A percentile compares a stretch with the other conserved stretches of the same genome.
These are phyloP conservation scores for Lactarius indigo DNA, from an alignment of 768 basidiomycete genomes.

Conservation along the genomic window DNA sequence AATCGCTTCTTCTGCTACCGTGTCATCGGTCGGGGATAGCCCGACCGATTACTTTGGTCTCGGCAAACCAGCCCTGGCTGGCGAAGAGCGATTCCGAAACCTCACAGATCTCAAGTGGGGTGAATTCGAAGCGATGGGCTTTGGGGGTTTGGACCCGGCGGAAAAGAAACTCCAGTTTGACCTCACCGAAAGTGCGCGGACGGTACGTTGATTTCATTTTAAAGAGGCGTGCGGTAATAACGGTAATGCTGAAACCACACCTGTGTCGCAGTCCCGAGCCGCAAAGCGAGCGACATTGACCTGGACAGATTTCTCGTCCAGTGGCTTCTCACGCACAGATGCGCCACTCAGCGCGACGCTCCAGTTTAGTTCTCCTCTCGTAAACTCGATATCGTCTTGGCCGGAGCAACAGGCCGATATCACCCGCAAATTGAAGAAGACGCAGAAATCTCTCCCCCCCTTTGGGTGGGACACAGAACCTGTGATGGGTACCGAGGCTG, in stretches of 20 bases:
- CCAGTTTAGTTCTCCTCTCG: slow-evolving; percentile 62
- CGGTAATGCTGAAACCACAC: slow-evolving; percentile 37
- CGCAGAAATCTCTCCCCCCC: slow-evolving; percentile 71
- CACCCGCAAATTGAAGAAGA: slow-evolving; percentile 76
- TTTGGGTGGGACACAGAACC: slow-evolving; percentile 95
- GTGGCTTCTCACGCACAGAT: slow-evolving; percentile 80
- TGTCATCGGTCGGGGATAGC: slow-evolving; percentile 5
- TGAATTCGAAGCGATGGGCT: slow-evolving; percentile 83
- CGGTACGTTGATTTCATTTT: slow-evolving; percentile 42
- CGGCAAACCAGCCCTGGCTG: slow-evolving; percentile 34
- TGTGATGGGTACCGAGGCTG: slow-evolving; percentile 68
- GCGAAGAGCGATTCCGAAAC: slow-evolving; percentile 72
- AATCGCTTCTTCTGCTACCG: slow-evolving; percentile 31
- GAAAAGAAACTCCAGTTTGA: slow-evolving; percentile 89
- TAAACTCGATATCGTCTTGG: slow-evolving; percentile 64
- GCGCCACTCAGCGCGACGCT: slow-evolving; percentile 75
- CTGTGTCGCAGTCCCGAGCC: slow-evolving; percentile 30
- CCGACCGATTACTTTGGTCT: slow-evolving; percentile 32
- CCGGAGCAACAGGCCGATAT: slow-evolving; percentile 71
- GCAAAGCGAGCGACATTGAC: slow-evolving; percentile 80
- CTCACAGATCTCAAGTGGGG: slow-evolving; percentile 90
- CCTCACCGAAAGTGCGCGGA: slow-evolving; percentile 81
- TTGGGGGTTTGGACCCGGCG: slow-evolving; percentile 48
- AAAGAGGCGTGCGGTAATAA: neutral
- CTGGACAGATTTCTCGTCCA: slow-evolving; percentile 85